These are phyloP conservation scores for Zasmidium citrigriseum DNA, from an alignment of 2,329 filamentous ascomycete species.

Conservation along the genomic window DNA sequence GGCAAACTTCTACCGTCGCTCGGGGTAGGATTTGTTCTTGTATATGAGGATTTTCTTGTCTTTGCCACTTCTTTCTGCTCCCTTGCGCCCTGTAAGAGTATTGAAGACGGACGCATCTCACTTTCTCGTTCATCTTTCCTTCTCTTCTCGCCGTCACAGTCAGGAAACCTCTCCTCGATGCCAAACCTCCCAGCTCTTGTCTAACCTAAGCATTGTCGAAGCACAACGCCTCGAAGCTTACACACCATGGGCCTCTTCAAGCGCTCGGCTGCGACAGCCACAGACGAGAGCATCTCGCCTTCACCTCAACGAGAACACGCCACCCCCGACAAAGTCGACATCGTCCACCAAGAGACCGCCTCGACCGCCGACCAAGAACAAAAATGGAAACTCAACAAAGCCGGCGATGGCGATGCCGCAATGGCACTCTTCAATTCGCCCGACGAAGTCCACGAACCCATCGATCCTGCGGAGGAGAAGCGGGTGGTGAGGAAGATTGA, in stretches of 20 bases:
- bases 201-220: not conserved
- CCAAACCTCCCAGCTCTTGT: no score
- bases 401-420: conserved; percentile 48
- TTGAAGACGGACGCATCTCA: not conserved
- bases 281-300: conserved; percentile 19
- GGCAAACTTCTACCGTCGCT: conserved; percentile 1
- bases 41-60: not conserved
- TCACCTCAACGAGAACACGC: conserved; percentile 1
- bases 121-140: not conserved
- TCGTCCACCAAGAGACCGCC: conserved; percentile 15
- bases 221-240: not conserved
- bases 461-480: conserved; percentile 50
- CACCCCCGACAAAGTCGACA: conserved; percentile 10
- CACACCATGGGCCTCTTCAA: conserved; percentile 24
- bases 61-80: not conserved
- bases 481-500: conserved; percentile 58
- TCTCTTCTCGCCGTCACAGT: no score
- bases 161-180: no score
- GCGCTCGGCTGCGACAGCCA: conserved; percentile 4
- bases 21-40: not conserved
- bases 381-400: conserved; percentile 31
- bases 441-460: conserved; percentile 43
- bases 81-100: not conserved
- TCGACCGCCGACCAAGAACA: conserved; percentile 4
- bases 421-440: conserved; percentile 52